Percentiles rank a stretch among this genome's conserved stretches.
Evolutionary conservation across 169 alveolate species (phyloP).

Genomic region (Amoebophrya sp.): DNA sequence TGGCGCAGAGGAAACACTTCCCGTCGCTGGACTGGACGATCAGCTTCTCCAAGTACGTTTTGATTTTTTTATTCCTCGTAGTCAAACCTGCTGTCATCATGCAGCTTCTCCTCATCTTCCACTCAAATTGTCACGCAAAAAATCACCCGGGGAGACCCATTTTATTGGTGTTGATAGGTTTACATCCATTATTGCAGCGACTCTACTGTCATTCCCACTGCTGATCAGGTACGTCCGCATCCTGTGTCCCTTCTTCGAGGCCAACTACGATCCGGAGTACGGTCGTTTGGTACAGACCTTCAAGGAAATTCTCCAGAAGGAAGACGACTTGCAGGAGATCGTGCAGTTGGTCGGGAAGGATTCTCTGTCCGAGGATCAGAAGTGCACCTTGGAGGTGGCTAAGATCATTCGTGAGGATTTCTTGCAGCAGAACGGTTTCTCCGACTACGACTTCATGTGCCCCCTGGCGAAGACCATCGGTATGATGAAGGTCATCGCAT

Average conservation of each 20-base stretch:
- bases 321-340: conserved; percentile 92
- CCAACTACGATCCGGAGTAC: conserved; percentile 45
- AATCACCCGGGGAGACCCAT: no score
- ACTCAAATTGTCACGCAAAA: no score
- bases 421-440: conserved; percentile 95
- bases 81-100: no score
- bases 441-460: conserved; percentile 54
- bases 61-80: no score
- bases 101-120: no score
- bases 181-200: no score
- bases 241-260: conserved; percentile 46
- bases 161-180: no score
- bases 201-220: no score
- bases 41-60: conserved; percentile 92
- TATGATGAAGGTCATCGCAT: conserved; percentile 87
- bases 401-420: conserved; percentile 96
- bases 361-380: conserved; percentile 93
- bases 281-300: conserved; percentile 26
- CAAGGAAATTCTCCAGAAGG: conserved; percentile 84
- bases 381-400: conserved; percentile 84
- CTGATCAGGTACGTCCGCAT: no score
- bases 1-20: conserved; percentile 97
- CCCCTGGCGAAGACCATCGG: conserved; percentile 75
- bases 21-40: conserved; percentile 97
- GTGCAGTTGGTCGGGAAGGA: conserved; percentile 96